Evolutionary conservation across 208 protist genomes (phyloP).

Genomic region (Herpetomonas samuelpessoai): DNA sequence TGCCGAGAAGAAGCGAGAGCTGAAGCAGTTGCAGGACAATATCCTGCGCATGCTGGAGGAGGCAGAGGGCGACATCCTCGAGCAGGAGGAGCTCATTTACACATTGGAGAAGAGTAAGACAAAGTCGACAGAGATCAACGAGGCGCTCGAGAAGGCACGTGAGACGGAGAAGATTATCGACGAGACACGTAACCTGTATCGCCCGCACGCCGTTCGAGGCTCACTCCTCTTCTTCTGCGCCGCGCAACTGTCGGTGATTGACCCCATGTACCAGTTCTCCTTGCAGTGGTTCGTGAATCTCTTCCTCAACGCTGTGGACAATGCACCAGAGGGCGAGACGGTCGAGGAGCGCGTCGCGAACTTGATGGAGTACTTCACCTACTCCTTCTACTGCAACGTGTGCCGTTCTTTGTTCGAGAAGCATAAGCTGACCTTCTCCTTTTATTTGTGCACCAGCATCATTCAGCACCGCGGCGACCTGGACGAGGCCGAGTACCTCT

Average conservation of each 20-base stretch:
- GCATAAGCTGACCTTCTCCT: constrained; percentile 98
- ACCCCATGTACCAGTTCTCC: constrained; percentile 98
- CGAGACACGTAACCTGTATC: constrained; percentile 95
- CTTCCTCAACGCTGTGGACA: constrained; percentile 89
- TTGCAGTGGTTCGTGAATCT: constrained; percentile 98
- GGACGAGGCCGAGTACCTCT: constrained; percentile 89
- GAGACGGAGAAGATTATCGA: constrained; percentile 96
- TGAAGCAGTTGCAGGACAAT: constrained; percentile 95
- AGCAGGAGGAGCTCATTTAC: constrained; percentile 96
- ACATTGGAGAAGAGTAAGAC: constrained; percentile 95
- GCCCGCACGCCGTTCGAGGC: constrained; percentile 93
- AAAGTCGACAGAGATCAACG: constrained; percentile 94
- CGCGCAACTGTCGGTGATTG: constrained; percentile 91
- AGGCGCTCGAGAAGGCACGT: constrained; percentile 91
- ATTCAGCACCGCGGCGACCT: constrained; percentile 75
- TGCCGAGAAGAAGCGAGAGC: constrained; percentile 94
- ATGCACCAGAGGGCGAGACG: constrained; percentile 39
- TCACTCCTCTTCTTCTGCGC: constrained; percentile 97
- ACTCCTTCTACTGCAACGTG: constrained; percentile 97
- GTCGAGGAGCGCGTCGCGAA: constrained; percentile 85
- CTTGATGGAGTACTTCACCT: constrained; percentile 96
- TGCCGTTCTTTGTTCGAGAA: constrained; percentile 98
- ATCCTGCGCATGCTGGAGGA: constrained; percentile 95
- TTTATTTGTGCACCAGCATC: constrained; percentile 92
- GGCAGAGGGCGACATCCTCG: constrained; percentile 95